phyloP scores from a whole-genome alignment of 2,329 filamentous ascomycete species.

The Pyrenophora seminiperda region DNA sequence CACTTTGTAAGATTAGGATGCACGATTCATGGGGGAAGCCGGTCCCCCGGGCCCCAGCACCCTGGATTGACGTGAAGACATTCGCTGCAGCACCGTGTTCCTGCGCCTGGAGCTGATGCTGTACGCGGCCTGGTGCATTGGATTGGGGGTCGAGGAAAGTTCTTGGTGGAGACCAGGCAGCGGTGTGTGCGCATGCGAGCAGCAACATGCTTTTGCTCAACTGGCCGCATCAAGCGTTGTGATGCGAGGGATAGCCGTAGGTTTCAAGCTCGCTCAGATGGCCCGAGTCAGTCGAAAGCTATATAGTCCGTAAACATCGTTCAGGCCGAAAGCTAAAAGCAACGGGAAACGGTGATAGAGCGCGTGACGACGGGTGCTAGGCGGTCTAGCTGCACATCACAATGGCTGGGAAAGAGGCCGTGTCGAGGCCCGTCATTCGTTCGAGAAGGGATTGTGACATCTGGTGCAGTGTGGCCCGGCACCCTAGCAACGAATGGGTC shows the following conservation, averaged over 20 bases:
- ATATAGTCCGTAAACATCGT: neutral
- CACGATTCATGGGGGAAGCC: no score
- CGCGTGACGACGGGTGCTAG: neutral
- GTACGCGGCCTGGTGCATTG: no score
- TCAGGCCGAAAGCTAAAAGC: neutral
- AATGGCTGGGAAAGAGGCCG: neutral
- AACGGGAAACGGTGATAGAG: no score
- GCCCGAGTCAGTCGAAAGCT: no score
- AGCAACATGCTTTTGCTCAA: slow-evolving; percentile 3
- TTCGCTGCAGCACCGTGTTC: no score
- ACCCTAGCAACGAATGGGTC: slow-evolving; percentile 19
- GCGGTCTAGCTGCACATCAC: slow-evolving; percentile 12
- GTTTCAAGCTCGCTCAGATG: no score
- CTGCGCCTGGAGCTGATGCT: no score
- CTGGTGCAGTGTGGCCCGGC: slow-evolving; percentile 17
- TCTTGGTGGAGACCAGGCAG: neutral
- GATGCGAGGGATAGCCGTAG: no score
- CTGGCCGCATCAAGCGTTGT: neutral
- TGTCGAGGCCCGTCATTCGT: slow-evolving; percentile 10
- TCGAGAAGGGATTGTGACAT: slow-evolving; percentile 17
- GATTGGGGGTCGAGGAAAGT: neutral
- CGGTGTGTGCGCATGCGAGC: slow-evolving; percentile 7
- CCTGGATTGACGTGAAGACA: no score
- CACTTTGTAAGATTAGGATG: no score
- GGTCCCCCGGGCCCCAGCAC: no score